Percentiles rank a stretch among this genome's conserved stretches.
Evolutionary conservation across 129 eudicot genomes (phyloP).

Genomic region (Lactuca sativa): DNA sequence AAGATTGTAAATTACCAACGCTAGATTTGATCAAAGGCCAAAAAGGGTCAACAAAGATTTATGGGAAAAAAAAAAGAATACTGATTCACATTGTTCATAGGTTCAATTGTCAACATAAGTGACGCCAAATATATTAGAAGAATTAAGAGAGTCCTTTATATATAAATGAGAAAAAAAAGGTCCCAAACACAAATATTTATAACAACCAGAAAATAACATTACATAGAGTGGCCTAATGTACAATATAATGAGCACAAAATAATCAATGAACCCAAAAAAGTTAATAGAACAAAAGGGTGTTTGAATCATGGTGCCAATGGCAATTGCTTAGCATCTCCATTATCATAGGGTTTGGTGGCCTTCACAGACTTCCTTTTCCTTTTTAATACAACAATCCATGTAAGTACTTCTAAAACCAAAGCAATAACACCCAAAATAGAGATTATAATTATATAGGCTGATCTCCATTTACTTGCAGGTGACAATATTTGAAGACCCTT

Average conservation of each 20-base stretch:
- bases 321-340: constrained; percentile 34
- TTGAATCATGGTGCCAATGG: constrained; percentile 26
- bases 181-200: not conserved
- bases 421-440: constrained; percentile 51
- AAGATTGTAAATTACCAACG: no score
- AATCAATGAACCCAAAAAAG: constrained; percentile 1
- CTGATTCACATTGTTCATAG: no score
- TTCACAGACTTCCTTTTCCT: constrained; percentile 50
- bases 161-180: not conserved
- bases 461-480: constrained; percentile 73
- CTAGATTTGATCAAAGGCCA: no score
- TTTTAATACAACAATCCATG: constrained; percentile 63
- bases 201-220: constrained; percentile 13
- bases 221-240: constrained; percentile 16
- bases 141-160: no score
- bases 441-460: constrained; percentile 41
- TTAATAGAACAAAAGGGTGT: not conserved
- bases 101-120: no score
- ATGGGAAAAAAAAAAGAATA: no score
- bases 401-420: constrained; percentile 56
- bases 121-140: no score
- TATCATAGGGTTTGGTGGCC: constrained; percentile 51
- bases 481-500: constrained; percentile 64
- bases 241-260: constrained; percentile 18
- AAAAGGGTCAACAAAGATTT: no score